Evolutionary conservation across 2,329 filamentous ascomycete species (phyloP).

Genomic region (Colletotrichum sp.): DNA sequence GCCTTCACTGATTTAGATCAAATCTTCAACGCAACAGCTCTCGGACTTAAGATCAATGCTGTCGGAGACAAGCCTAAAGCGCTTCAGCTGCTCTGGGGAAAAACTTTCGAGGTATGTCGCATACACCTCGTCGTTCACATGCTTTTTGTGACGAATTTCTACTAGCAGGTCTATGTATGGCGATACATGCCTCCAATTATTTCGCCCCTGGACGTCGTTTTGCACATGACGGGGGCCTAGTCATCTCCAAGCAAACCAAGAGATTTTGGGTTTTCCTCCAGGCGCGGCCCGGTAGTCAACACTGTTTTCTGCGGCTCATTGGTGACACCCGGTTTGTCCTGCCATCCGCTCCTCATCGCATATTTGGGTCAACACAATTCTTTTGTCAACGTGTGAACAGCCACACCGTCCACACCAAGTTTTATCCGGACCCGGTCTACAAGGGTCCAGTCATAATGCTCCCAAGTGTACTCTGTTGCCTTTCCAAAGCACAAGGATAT

Average conservation of each 20-base stretch:
- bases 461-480: neutral
- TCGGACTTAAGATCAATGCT: neutral
- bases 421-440: neutral
- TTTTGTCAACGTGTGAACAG: neutral
- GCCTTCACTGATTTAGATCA: neutral
- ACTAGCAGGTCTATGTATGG: neutral
- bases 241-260: neutral
- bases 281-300: neutral
- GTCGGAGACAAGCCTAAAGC: neutral
- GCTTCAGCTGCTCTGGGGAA: neutral
- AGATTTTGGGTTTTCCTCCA: neutral
- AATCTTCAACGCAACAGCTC: neutral
- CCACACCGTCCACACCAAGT: neutral
- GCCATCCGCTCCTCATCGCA: neutral
- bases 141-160: neutral
- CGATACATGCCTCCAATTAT: neutral
- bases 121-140: neutral
- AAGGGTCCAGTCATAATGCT: neutral
- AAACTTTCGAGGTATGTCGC: neutral
- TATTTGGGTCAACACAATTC: neutral
- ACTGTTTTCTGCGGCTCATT: neutral
- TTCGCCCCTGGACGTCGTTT: neutral
- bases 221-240: neutral
- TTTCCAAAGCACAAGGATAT: neutral
- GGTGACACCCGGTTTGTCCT: neutral